phyloP scores from a whole-genome alignment of 345 rosid genomes.

The Melaleuca alternifolia region DNA sequence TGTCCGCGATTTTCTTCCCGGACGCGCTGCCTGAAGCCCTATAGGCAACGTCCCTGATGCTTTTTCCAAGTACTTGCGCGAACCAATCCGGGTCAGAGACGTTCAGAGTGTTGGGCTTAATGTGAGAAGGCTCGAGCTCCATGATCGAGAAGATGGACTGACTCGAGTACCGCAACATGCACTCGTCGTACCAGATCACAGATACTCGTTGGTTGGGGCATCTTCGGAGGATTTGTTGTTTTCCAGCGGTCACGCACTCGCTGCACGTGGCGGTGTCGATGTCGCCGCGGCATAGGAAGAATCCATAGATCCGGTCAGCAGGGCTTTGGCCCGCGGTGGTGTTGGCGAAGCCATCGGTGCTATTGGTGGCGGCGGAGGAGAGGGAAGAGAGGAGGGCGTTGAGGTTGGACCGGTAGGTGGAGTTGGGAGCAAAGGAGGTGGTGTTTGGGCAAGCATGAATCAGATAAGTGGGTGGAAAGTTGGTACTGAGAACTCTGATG shows the following conservation, averaged over 20 bases:
- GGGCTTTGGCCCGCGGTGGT: not conserved
- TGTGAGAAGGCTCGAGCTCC: rapidly evolving
- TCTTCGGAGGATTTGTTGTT: not conserved
- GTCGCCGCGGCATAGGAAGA: slow-evolving; percentile 19
- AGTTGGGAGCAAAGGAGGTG: not conserved
- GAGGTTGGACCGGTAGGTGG: slow-evolving; percentile 7
- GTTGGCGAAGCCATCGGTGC: not conserved
- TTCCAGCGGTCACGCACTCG: not conserved
- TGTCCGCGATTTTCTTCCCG: slow-evolving; percentile 19
- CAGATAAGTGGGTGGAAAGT: not conserved
- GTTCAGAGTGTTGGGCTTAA: too few relatives aligned
- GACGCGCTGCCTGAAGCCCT: slow-evolving; percentile 9
- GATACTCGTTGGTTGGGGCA: slow-evolving; percentile 8
- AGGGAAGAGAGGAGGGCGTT: slow-evolving; percentile 6
- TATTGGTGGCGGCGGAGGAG: not conserved
- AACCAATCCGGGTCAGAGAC: too few relatives aligned
- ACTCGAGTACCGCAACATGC: too few relatives aligned
- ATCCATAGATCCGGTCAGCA: slow-evolving; percentile 2
- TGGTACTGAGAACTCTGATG: too few relatives aligned
- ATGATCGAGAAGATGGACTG: too few relatives aligned
- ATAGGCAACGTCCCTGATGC: not conserved
- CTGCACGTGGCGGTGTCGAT: not conserved
- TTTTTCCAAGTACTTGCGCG: too few relatives aligned
- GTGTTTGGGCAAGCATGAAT: not conserved
- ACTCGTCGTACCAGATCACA: too few relatives aligned